phyloP scores from a whole-genome alignment of 2,329 filamentous ascomycete species.

The Aspergillus ochraceus region DNA sequence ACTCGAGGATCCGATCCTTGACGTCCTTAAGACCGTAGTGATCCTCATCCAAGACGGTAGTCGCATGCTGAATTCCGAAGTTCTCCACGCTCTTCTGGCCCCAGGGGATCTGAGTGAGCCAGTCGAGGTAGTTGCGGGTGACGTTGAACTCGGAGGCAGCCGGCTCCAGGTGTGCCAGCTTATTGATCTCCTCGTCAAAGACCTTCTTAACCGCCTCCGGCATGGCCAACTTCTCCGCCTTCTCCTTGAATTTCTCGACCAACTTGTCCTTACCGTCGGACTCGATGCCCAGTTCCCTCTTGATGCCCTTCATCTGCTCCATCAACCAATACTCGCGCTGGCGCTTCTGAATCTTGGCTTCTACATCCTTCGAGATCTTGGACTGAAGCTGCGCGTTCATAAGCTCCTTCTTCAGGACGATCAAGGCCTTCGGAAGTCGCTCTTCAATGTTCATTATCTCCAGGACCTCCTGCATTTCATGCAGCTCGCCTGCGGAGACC shows the following conservation, averaged over 20 bases:
- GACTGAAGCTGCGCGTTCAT: constrained; percentile 97
- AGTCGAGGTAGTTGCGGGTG: constrained; percentile 96
- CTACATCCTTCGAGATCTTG: constrained; percentile 97
- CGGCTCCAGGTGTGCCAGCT: constrained; percentile 90
- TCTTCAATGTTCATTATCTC: constrained; percentile 89
- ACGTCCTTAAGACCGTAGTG: constrained; percentile 97
- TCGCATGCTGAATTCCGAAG: constrained; percentile 89
- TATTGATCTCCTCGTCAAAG: constrained; percentile 97
- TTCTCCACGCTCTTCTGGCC: constrained; percentile 94
- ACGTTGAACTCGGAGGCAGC: constrained; percentile 98
- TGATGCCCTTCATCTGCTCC: constrained; percentile 99
- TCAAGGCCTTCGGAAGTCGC: constrained; percentile 83
- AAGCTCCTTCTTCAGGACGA: constrained; percentile 94
- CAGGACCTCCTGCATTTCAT: constrained; percentile 88
- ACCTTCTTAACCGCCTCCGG: constrained; percentile 95
- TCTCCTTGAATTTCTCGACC: constrained; percentile 96
- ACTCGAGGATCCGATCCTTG: constrained; percentile 96
- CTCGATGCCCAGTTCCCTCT: constrained; percentile 90
- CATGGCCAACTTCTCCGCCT: constrained; percentile 91
- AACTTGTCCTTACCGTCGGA: constrained; percentile 98
- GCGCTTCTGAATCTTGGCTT: constrained; percentile 94
- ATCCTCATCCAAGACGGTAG: constrained; percentile 89
- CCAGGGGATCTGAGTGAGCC: constrained; percentile 98
- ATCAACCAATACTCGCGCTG: constrained; percentile 98
- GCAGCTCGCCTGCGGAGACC: constrained; percentile 88